Percentiles rank a stretch among this genome's conserved stretches.
Evolutionary conservation across 139 green algal species (phyloP).

Genomic region (Chlamydomonas sp.): DNA sequence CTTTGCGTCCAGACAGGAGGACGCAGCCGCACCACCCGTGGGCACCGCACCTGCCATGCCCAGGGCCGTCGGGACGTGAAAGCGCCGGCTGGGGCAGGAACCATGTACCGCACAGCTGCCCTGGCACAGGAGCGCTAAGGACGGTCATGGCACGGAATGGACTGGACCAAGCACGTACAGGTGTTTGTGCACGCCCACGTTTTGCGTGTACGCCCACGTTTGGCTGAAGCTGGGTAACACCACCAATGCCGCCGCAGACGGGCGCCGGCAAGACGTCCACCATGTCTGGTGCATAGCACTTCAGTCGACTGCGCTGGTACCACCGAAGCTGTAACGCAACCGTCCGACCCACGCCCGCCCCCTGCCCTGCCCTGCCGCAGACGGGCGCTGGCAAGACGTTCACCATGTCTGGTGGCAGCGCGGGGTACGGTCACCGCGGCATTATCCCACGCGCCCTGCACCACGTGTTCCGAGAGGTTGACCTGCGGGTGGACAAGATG

Average conservation of each 20-base stretch:
- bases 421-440: slow-evolving; percentile 72
- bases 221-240: background rate
- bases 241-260: slow-evolving; percentile 50
- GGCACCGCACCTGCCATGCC: too few relatives aligned
- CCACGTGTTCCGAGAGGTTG: slow-evolving; percentile 78
- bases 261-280: slow-evolving; percentile 79
- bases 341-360: background rate
- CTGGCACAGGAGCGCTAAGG: too few relatives aligned
- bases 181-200: too few relatives aligned
- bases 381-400: slow-evolving; percentile 89
- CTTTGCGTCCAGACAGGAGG: too few relatives aligned
- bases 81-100: too few relatives aligned
- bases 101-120: too few relatives aligned
- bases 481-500: slow-evolving; percentile 66
- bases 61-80: too few relatives aligned
- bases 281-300: slow-evolving; percentile 55
- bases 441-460: slow-evolving; percentile 74
- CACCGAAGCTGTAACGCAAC: background rate
- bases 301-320: background rate
- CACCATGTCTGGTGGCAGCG: slow-evolving; percentile 74
- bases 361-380: slow-evolving; percentile 43
- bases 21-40: too few relatives aligned
- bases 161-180: too few relatives aligned
- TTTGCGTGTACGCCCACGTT: too few relatives aligned
- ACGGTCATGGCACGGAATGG: too few relatives aligned